Base-by-base conservation (phyloP, 805 yeast genomes). In the Nakazawaea pomicola region DNA sequence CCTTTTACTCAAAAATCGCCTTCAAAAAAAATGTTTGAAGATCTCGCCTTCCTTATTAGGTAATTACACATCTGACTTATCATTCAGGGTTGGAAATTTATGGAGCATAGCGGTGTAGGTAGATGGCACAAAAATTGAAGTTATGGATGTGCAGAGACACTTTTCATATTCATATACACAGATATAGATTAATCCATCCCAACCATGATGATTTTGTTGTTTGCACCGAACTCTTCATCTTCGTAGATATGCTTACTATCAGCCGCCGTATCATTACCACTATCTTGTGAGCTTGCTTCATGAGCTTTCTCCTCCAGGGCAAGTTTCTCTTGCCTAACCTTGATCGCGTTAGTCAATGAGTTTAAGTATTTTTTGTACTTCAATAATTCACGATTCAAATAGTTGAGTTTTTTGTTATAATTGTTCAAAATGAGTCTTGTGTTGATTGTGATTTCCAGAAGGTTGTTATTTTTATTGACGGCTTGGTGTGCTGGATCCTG, bases 261-360 rank as follows among this genome's bases (percentile, higher is more conserved):
- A 5, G 20, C 14, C 18, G 38, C 34, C 4, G 34, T 19, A 24
- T 34, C 41, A 21, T 31, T 30, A 14, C 17, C 30, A 19, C 30
- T 41, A n/a, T n/a, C n/a, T n/a, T n/a, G n/a, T n/a, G n/a, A n/a
- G n/a, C n/a, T n/a, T n/a, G n/a, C n/a, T n/a, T n/a, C n/a, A n/a
- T n/a, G n/a, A n/a, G n/a, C n/a, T n/a, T n/a, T n/a, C n/a, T n/a
- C n/a, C n/a, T n/a, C n/a, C n/a, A n/a, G n/a, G n/a, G 20, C 29
- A 29, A 48, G 32, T 44, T 45, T 48, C 41, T 69, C 70, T 39
- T 61, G 64, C 45, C 78, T 61, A 43, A 72, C 56, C 43, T 64
- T 67, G 44, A 73, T 64, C 0, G 73, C 78, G 48, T 61, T 62
- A n/a, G 70, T 74, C 32, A 74, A 58, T 39, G 65, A 62, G 25